Conservation (phyloP, 805 yeast species). For the Saturnispora saitoi region DNA sequence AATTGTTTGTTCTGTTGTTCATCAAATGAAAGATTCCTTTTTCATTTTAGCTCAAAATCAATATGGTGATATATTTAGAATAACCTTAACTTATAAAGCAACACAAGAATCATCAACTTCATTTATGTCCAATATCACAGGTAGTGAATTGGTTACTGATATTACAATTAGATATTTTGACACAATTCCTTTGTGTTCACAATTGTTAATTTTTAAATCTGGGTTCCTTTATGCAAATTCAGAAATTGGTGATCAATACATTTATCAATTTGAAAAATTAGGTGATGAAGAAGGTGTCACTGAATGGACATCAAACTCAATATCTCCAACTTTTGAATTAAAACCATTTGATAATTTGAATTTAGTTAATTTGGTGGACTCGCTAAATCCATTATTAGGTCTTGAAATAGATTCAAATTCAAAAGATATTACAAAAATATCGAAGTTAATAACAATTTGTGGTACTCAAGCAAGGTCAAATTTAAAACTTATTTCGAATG, state of each 20-base stretch:
- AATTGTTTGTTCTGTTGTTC: conserved; percentile 56
- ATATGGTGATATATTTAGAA: conserved; percentile 68
- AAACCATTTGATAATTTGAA: conserved; percentile 46
- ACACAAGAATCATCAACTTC: conserved; percentile 30
- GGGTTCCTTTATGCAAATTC: conserved; percentile 70
- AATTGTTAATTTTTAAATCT: conserved; percentile 53
- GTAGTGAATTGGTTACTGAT: conserved; percentile 29
- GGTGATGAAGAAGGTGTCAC: conserved; percentile 44
- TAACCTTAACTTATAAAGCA: conserved; percentile 41
- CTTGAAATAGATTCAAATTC: conserved; percentile 30
- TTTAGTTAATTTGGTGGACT: conserved; percentile 41
- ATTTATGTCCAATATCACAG: conserved; percentile 1
- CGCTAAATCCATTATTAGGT: conserved; percentile 47
- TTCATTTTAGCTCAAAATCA: conserved; percentile 65
- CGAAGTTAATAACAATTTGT: conserved; percentile 33
- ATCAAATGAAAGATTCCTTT: conserved; percentile 52
- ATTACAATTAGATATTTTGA: conserved; percentile 66
- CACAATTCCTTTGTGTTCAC: conserved; percentile 51
- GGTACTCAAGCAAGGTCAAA: conserved; percentile 40
- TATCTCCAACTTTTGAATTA: conserved; percentile 26
- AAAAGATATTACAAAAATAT: conserved; percentile 15
- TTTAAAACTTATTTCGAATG: conserved; percentile 43
- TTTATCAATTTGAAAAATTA: conserved; percentile 73
- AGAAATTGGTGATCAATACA: conserved; percentile 50
- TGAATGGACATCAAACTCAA: conserved; percentile 28